Conservation (phyloP, 106 monocot genomes). For the Dioscorea zingiberensis region DNA sequence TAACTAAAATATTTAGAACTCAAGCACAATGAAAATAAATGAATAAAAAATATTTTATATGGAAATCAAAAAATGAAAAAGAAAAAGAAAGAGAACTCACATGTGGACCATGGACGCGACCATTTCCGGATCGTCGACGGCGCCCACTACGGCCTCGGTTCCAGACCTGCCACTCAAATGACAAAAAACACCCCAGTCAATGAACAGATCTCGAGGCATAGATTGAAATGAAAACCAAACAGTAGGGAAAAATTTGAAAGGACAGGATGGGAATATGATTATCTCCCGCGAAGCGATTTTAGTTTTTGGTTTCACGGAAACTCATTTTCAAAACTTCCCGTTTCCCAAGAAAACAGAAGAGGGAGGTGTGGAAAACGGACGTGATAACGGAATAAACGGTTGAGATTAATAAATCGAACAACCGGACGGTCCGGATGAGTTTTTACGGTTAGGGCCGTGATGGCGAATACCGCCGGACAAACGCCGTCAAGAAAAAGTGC, state of each 20-base stretch:
- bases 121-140: slow-evolving; percentile 49
- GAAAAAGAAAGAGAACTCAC: slow-evolving; percentile 13
- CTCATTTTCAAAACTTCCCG: too few species aligned
- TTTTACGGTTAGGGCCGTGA: too few species aligned
- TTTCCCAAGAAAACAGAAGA: too few species aligned
- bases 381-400: not conserved
- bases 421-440: not conserved
- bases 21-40: not conserved
- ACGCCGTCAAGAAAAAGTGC: too few species aligned
- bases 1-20: too few species aligned
- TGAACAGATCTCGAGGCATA: not conserved
- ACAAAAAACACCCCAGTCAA: not conserved
- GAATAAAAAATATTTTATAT: not conserved
- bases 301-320: too few species aligned
- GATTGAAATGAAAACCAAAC: too few species aligned
- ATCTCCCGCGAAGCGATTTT: too few species aligned
- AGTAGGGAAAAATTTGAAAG: not conserved
- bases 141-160: slow-evolving; percentile 21
- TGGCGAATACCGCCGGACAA: too few species aligned
- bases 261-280: not conserved
- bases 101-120: slow-evolving; percentile 42
- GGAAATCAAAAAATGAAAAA: not conserved
- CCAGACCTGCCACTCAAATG: not conserved
- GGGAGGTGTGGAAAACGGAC: too few species aligned
- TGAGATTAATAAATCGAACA: not conserved